A percentile compares a stretch with the other conserved stretches of the same genome.
Evolutionary conservation across 345 rosid species (phyloP).

Genomic region (Durio zibethinus): DNA sequence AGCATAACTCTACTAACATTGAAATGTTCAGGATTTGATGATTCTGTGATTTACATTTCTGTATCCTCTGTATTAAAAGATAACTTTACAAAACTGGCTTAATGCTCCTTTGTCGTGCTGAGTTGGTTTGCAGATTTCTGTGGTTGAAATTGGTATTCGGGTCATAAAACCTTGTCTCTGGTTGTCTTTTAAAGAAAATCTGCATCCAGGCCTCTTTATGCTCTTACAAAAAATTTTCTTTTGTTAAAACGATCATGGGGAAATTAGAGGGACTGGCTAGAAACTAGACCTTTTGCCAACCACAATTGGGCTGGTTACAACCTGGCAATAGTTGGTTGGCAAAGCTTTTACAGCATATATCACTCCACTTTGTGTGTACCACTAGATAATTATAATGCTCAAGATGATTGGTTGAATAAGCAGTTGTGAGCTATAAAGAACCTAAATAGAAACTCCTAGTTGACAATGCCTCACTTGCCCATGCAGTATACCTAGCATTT

Average conservation of each 20-base stretch:
- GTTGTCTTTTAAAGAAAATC: not conserved
- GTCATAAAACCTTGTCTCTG: not conserved
- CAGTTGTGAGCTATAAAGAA: not conserved
- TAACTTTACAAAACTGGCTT: not conserved
- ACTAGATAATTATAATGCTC: not conserved
- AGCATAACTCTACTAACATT: not conserved
- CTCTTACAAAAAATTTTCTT: not conserved
- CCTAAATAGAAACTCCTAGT: not conserved
- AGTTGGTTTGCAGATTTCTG: not conserved
- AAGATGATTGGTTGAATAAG: not conserved
- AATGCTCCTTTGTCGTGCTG: not conserved
- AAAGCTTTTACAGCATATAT: not conserved
- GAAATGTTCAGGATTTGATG: constrained; percentile 5
- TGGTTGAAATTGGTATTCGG: not conserved
- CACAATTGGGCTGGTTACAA: too few relatives aligned
- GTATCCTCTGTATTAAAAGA: not conserved
- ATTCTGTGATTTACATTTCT: not conserved
- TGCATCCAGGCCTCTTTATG: not conserved
- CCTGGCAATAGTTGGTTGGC: constrained; percentile 2
- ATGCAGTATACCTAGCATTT: not conserved
- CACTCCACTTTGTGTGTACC: not conserved
- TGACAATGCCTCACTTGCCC: not conserved
- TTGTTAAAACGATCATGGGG: not conserved
- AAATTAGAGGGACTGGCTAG: constrained; percentile 3
- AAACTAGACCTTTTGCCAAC: too few relatives aligned